A percentile compares a stretch with the other conserved stretches of the same genome.
phyloP scores from a whole-genome alignment of 495 filamentous ascomycete genomes.

The Tetracladium setigerum region DNA sequence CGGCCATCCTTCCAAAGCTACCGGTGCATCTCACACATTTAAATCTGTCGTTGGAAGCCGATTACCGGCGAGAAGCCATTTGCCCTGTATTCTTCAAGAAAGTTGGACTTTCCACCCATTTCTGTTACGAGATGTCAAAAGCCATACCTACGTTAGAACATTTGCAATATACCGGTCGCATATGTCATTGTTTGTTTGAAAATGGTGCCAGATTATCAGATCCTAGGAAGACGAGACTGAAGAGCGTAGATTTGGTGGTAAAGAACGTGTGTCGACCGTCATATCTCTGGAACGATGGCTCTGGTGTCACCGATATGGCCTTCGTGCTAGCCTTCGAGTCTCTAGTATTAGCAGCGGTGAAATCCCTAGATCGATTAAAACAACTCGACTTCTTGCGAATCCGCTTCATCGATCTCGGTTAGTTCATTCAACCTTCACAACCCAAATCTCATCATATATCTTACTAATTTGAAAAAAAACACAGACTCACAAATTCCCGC shows the following conservation, averaged over 20 bases:
- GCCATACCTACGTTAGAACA: constrained; percentile 51
- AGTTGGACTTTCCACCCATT: constrained; percentile 43
- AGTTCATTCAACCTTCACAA: constrained; percentile 7
- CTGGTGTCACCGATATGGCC: constrained; percentile 56
- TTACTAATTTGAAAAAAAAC: not conserved
- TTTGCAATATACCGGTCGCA: constrained; percentile 57
- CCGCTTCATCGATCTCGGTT: constrained; percentile 65
- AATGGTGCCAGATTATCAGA: constrained; percentile 32
- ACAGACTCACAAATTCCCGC: constrained; percentile 46
- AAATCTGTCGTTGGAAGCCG: constrained; percentile 59
- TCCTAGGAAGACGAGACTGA: constrained; percentile 39
- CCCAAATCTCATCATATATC: constrained; percentile 3
- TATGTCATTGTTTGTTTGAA: constrained; percentile 54
- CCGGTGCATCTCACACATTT: constrained; percentile 48
- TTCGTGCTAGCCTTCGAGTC: constrained; percentile 62
- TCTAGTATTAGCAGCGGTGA: constrained; percentile 52
- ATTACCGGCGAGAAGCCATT: constrained; percentile 51
- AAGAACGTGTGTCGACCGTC: constrained; percentile 59
- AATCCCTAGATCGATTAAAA: constrained; percentile 43
- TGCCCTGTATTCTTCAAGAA: constrained; percentile 47
- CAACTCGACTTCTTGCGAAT: constrained; percentile 53
- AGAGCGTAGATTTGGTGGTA: constrained; percentile 59
- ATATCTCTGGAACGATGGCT: constrained; percentile 47
- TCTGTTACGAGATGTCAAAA: constrained; percentile 51
- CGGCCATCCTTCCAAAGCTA: constrained; percentile 43